Evolutionary conservation across 495 filamentous ascomycete genomes (phyloP).

Genomic region (Neurospora sp.): DNA sequence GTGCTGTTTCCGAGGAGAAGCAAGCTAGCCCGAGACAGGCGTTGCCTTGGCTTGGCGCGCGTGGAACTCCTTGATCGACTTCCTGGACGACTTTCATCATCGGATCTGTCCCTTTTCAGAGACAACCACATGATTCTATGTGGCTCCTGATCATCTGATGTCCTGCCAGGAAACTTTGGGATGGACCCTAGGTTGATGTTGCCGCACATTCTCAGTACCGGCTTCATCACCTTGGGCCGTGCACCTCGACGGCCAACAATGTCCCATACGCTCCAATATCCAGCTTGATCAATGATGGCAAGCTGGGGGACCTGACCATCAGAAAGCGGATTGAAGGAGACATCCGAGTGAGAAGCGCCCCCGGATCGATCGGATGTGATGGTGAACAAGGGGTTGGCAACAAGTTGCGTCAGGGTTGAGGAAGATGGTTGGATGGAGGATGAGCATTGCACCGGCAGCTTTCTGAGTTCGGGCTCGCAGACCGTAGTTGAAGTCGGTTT

Average conservation of each 20-base stretch:
- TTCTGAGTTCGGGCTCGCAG: slow-evolving; percentile 45
- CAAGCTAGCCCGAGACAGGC: not conserved
- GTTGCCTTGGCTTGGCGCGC: not conserved
- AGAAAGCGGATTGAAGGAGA: slow-evolving; percentile 70
- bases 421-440: not conserved
- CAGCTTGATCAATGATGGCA: slow-evolving; percentile 60
- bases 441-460: slow-evolving; percentile 5
- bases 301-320: slow-evolving; percentile 42
- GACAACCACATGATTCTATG: slow-evolving; percentile 15
- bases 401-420: slow-evolving; percentile 40
- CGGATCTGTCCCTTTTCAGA: not conserved
- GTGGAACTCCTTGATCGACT: not conserved
- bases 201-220: slow-evolving; percentile 19
- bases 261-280: slow-evolving; percentile 71
- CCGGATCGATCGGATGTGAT: slow-evolving; percentile 46
- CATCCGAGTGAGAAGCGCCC: slow-evolving; percentile 54
- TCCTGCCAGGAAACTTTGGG: slow-evolving; percentile 6
- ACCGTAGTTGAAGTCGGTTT: slow-evolving; percentile 45
- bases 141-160: not conserved
- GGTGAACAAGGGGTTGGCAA: slow-evolving; percentile 50
- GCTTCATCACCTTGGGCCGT: slow-evolving; percentile 23
- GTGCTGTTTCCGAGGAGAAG: slow-evolving; percentile 14
- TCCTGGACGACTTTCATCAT: not conserved
- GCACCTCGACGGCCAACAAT: slow-evolving; percentile 29
- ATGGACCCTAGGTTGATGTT: slow-evolving; percentile 12